Evolutionary conservation across 768 basidiomycete genomes (phyloP).

Genomic region (Clathrus columnatus): DNA sequence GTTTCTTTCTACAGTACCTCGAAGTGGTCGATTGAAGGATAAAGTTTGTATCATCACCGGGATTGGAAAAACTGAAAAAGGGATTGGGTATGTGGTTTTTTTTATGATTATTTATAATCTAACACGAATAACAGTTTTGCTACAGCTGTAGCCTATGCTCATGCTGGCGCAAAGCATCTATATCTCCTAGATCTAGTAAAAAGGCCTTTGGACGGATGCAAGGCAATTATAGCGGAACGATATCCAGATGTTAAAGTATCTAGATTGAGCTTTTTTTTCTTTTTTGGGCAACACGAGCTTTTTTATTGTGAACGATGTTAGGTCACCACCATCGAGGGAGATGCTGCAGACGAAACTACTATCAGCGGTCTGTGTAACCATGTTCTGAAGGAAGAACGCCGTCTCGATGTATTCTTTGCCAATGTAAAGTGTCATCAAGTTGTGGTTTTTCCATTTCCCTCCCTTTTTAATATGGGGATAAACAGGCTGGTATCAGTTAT

Average conservation of each 20-base stretch:
- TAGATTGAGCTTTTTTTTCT: neutral
- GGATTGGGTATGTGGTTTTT: conserved; percentile 64
- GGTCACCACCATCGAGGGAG: conserved; percentile 69
- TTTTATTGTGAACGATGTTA: conserved; percentile 22
- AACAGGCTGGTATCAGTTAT: conserved; percentile 60
- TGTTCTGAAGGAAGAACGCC: conserved; percentile 72
- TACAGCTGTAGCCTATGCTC: conserved; percentile 62
- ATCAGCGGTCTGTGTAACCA: conserved; percentile 61
- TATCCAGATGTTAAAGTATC: conserved; percentile 77
- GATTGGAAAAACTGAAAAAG: conserved; percentile 68
- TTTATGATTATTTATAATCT: neutral
- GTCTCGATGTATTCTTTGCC: conserved; percentile 90
- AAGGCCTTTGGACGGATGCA: conserved; percentile 60
- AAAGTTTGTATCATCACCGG: conserved; percentile 89
- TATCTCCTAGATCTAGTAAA: conserved; percentile 68
- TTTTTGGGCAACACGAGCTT: neutral
- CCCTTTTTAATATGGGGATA: neutral
- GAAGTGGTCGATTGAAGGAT: conserved; percentile 49
- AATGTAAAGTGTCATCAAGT: conserved; percentile 43
- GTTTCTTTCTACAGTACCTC: conserved; percentile 49
- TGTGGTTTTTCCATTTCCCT: neutral
- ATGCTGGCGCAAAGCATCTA: conserved; percentile 72
- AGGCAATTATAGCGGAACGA: conserved; percentile 51
- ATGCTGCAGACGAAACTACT: conserved; percentile 71
- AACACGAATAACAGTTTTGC: conserved; percentile 45